Conservation (phyloP, 148 eudicot genomes). For the Beta vulgaris region DNA sequence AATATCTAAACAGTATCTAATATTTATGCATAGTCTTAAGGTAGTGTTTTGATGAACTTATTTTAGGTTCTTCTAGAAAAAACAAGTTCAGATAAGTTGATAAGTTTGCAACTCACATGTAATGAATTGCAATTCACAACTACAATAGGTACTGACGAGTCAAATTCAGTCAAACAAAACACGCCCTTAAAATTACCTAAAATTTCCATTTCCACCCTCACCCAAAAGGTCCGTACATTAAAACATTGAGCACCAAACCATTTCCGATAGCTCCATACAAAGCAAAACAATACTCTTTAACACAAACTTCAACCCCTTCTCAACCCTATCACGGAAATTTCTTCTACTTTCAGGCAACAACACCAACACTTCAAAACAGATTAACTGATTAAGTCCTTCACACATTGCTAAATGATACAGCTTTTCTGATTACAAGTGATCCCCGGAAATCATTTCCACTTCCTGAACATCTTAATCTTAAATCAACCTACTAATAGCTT, state of each 20-base stretch:
- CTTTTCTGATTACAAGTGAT: too few relatives aligned
- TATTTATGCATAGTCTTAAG: background rate
- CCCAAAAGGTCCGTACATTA: background rate
- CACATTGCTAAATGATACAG: background rate
- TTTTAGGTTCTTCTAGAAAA: too few relatives aligned
- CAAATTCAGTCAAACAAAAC: too few relatives aligned
- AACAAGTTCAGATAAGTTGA: too few relatives aligned
- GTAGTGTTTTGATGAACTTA: too few relatives aligned
- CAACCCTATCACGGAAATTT: background rate
- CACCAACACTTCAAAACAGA: background rate
- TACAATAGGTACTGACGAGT: too few relatives aligned
- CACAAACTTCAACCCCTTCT: background rate
- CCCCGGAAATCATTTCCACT: too few relatives aligned
- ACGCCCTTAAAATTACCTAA: too few relatives aligned
- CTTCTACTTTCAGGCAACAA: background rate
- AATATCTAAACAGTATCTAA: background rate
- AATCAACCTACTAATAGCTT: too few relatives aligned
- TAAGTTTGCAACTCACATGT: too few relatives aligned
- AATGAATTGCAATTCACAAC: too few relatives aligned
- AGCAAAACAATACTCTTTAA: background rate
- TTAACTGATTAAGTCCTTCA: background rate
- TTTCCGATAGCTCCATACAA: background rate
- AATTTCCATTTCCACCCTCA: background rate
- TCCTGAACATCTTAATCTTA: background rate
- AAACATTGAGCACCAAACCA: background rate